Base-by-base conservation (phyloP, 2,329 filamentous ascomycete genomes). In the Ploettnerulaceae sp. region DNA sequence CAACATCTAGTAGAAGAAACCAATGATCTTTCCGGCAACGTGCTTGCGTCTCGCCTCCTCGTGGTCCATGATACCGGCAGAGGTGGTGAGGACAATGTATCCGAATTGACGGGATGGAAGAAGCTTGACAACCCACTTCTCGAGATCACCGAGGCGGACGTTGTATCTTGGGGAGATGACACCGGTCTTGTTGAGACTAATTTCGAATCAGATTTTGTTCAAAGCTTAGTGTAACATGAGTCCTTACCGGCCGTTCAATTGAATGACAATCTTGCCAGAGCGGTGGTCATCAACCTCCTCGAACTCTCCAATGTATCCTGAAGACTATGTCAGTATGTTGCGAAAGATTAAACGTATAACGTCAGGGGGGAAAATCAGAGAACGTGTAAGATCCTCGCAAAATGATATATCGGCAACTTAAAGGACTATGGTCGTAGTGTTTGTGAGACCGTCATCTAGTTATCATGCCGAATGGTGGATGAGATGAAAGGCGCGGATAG, bases 81-180 rank as follows among this genome's bases (percentile, higher is more conserved):
- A 96, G 75, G 93, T 98, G 73, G 93, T 98, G 67, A 98, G 86
- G 74, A 98, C 89, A 69, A 98, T 89, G 78, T 89, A 96, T 69
- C 93, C 93, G 81, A 98, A 98, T 77, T 98, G 93, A 96, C 93
- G 93, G 61, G 93, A 90, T 62, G 93, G 93, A 59, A 98, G 83
- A 69, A 98, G 86, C 84, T 95, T 95, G 77, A 95, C 89, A 66
- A 97, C 89, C 93, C 93, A 98, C 82, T 97, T 96, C 88, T 98
- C 93, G 69, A 98, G 82, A 66, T 98, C 93, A 67, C 80, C 76
- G 68, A 98, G 89, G 73, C 91, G 89, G 74, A 98, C 87, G 82
- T 97, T 97, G 88, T 95, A 98, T 72, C 93, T 88, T 71, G 93
- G 93, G 61, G 85, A 93, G 82, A 98, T 98, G 77, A 96, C 91